A percentile compares a stretch with the other conserved stretches of the same genome.
Evolutionary conservation across 2,329 filamentous ascomycete species (phyloP).

Genomic region (Beauveria scarabaeidicola): DNA sequence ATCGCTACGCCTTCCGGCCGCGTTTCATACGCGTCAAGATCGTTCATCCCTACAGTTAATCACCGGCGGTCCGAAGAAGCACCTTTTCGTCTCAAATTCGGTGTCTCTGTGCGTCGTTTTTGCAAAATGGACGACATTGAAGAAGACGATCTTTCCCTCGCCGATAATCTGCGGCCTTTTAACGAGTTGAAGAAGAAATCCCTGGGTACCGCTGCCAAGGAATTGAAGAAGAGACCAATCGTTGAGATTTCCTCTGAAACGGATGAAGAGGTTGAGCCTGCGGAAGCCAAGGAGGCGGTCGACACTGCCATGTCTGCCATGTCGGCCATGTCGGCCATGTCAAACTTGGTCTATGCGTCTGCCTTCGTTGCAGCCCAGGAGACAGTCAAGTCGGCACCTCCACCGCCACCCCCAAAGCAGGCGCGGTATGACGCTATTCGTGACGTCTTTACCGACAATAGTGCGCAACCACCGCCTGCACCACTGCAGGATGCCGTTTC

Average conservation of each 20-base stretch:
- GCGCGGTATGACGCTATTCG: constrained; percentile 24
- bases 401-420: constrained; percentile 11
- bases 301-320: constrained; percentile 11
- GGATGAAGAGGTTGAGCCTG: constrained; percentile 18
- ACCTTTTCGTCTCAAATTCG: constrained; percentile 27
- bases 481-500: constrained; percentile 19
- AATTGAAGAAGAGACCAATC: constrained; percentile 23
- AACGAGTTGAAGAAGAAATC: constrained; percentile 27
- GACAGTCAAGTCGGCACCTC: background rate
- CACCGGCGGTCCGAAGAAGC: constrained; percentile 25
- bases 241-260: constrained; percentile 20
- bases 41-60: constrained; percentile 28
- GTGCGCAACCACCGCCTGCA: constrained; percentile 19
- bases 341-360: constrained; percentile 15
- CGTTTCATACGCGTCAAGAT: constrained; percentile 41
- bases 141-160: constrained; percentile 24
- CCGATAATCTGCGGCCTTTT: constrained; percentile 25
- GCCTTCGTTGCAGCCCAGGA: constrained; percentile 15
- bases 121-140: constrained; percentile 28
- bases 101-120: constrained; percentile 27
- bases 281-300: constrained; percentile 8
- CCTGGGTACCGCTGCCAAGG: constrained; percentile 26
- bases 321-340: constrained; percentile 13
- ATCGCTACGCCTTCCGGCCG: constrained; percentile 38
- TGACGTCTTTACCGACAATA: constrained; percentile 33